Conservation (phyloP, 106 monocot species). For the Dendrobium nobile region DNA sequence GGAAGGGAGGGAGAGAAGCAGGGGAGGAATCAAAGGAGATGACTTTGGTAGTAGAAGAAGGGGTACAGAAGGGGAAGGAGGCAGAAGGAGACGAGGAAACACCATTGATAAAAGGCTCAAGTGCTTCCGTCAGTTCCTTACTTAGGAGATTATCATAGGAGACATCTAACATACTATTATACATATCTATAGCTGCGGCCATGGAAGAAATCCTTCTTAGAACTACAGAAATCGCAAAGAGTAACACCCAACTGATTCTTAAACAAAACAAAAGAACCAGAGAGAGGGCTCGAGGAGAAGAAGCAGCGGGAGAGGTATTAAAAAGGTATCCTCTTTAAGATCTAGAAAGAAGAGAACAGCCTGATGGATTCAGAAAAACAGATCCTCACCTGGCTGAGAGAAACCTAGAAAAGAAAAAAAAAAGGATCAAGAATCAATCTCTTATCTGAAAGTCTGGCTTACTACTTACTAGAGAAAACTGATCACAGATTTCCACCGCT, state of each 20-base stretch:
- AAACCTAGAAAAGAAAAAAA: conserved; percentile 13
- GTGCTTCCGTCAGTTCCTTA: conserved; percentile 43
- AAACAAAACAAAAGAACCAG: conserved; percentile 31
- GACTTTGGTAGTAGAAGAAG: conserved; percentile 4
- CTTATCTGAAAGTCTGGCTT: not conserved
- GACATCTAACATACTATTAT: conserved; percentile 7
- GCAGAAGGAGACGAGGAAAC: conserved; percentile 19
- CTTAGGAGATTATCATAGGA: conserved; percentile 18
- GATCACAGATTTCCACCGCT: not conserved
- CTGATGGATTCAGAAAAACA: conserved; percentile 36
- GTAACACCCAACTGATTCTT: conserved; percentile 18
- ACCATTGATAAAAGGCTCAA: conserved; percentile 52
- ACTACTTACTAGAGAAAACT: not conserved
- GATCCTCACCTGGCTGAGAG: conserved; percentile 12
- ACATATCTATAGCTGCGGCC: conserved; percentile 34
- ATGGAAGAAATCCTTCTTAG: conserved; percentile 12
- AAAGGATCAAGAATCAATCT: conserved; percentile 9
- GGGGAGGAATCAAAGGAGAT: conserved; percentile 5
- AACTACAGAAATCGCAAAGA: not conserved
- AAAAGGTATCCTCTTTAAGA: conserved; percentile 16
- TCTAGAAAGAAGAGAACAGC: not conserved
- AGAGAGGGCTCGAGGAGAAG: not conserved
- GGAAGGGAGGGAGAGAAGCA: not conserved
- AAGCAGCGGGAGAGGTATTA: not conserved
- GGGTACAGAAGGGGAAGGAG: conserved; percentile 10